Evolutionary conservation across 1,284 basidiomycete species (phyloP), one percentile per base, ranked within the genome.

Genomic region (Trichosporon coremiiforme): DNA sequence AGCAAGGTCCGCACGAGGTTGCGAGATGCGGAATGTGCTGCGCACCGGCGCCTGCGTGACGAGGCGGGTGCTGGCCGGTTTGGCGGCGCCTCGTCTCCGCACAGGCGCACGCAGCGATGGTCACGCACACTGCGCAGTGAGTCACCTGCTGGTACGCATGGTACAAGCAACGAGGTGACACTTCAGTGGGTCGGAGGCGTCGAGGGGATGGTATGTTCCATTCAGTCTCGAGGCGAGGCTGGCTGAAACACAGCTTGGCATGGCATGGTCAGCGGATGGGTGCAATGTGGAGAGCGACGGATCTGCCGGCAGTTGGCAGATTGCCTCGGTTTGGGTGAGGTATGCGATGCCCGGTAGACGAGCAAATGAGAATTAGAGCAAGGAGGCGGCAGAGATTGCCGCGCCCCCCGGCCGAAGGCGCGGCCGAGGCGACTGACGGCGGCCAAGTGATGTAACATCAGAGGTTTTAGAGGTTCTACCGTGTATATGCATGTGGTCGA

Each of bases 81-180:
- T 53, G 47, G 47, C 47, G 47, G 47, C 47, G 47, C 47, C 47
- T 53, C 20, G 15, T 53, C n/a, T 4, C 15, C 47, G 47, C 22
- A 2, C 47, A 22, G 47, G n/a, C 47, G 15, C n/a, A 20, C n/a
- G 45, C 8, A 53, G 20, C 20, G 22, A 17, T 53, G 47, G 36
- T 53, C 47, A 53, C 47, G 20, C 47, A 4, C 47, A 53, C 47
- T 20, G 20, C 20, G 47, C 20, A 22, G 47, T 53, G 47, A 53
- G 47, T 53, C 47, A 53, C 47, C 20, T 53, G 47, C 47, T 53
- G n/a, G n/a, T n/a, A n/a, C n/a, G n/a, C n/a, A n/a, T n/a, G 47
- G 8, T 53, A 22, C 47, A 20, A 20, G 20, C 47, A 22, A 53
- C n/a, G 20, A 15, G n/a, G 47, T 20, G 47, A 22, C 47, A 22